Conservation (phyloP, 169 alveolate species). For the Eimeria necatrix region DNA sequence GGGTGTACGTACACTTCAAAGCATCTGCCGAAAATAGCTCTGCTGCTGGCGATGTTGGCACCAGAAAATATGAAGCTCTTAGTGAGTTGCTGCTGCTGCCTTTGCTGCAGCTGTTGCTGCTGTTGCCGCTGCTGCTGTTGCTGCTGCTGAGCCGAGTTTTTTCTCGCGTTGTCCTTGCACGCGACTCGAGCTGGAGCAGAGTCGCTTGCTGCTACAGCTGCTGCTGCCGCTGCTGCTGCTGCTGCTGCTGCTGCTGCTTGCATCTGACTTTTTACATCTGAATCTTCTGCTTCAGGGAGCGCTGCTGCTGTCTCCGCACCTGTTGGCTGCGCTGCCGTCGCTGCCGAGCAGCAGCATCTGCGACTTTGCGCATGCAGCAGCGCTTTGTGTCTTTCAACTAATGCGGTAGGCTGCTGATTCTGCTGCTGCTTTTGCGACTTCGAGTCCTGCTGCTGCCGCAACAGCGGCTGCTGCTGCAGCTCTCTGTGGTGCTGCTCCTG, state of each 20-base stretch:
- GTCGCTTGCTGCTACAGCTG: not conserved
- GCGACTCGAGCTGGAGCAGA: not conserved
- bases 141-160: not conserved
- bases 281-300: not conserved
- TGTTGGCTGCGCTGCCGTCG: not conserved
- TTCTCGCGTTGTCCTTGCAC: not conserved
- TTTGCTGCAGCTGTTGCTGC: slow-evolving; percentile 20
- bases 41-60: not conserved
- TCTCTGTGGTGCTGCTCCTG: not conserved
- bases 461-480: slow-evolving; percentile 16
- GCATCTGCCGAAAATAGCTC: not conserved
- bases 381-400: slow-evolving; percentile 13
- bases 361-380: slow-evolving; percentile 16
- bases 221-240: slow-evolving; percentile 15
- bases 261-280: not conserved
- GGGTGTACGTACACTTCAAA: slow-evolving; percentile 14
- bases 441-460: not conserved
- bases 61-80: not conserved
- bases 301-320: slow-evolving; percentile 29
- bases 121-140: not conserved
- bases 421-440: slow-evolving; percentile 21
- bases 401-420: slow-evolving; percentile 40
- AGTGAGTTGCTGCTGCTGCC: not conserved
- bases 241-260: not conserved
- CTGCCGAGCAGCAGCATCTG: slow-evolving; percentile 27